Evolutionary conservation across 441 rosid genomes (phyloP).

Genomic region (Euphorbia celastroides): DNA sequence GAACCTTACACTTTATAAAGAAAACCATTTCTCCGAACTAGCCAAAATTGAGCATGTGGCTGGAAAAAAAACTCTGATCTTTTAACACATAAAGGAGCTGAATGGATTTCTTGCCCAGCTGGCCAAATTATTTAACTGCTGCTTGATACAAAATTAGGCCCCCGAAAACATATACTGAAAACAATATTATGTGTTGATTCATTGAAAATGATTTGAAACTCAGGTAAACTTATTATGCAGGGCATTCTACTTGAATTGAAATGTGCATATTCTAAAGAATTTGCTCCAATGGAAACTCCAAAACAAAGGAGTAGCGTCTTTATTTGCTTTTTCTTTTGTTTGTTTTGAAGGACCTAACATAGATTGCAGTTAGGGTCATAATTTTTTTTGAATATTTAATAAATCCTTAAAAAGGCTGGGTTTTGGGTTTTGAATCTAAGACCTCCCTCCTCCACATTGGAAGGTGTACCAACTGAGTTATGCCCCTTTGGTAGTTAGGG

Average conservation of each 20-base stretch:
- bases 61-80: neutral
- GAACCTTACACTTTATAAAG: neutral
- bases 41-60: neutral
- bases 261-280: neutral
- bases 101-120: too few relatives aligned
- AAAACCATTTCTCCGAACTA: neutral
- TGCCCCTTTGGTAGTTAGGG: too few relatives aligned
- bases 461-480: too few relatives aligned
- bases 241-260: neutral
- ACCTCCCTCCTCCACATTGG: too few relatives aligned
- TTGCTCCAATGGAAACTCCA: too few relatives aligned
- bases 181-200: neutral
- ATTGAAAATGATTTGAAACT: neutral
- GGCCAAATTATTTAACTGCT: neutral
- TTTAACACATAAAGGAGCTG: neutral
- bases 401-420: too few relatives aligned
- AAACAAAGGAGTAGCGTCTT: too few relatives aligned
- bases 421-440: too few relatives aligned
- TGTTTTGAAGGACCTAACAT: too few relatives aligned
- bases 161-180: neutral
- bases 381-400: too few relatives aligned
- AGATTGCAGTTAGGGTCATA: too few relatives aligned
- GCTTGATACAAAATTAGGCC: neutral
- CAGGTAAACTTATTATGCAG: neutral
- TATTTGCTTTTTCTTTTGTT: too few relatives aligned